Base-by-base conservation (phyloP, 106 monocot genomes). In the Allium fistulosum region DNA sequence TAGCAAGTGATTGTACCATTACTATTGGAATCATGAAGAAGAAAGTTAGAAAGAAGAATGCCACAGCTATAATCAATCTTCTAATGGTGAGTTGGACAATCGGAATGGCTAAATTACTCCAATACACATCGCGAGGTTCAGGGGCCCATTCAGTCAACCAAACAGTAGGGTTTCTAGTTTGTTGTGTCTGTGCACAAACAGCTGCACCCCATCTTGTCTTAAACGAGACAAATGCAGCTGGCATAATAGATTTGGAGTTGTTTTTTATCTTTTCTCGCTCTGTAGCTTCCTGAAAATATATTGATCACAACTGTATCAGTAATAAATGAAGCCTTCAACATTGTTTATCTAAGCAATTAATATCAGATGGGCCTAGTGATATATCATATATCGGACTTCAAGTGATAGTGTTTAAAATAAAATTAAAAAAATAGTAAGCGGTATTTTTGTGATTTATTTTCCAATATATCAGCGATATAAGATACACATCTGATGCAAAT, bases 91-190 rank as follows among this genome's bases (percentile, higher is more conserved):
- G 90, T 18, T 48, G 72, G 37, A 90, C 80, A 69, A 90, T 70
- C 17, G 90, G 90, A 61, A 90, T 86, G 2, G 90, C 78, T 51
- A 90, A 73, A 70, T 90, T 90, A 15, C 48, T 22, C 90, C 90
- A 90, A 70, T 90, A 90, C 7, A 90, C 76, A 79, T 90, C 90
- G 62, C 81, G 85, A 58, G 90, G 90, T 57, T 90, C 90, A 47
- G 90, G 83, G 57, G 90, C 85, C 90, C 90, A 90, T 50, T 83
- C 85, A 51, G 90, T 90, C 65, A 90, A 67, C 90, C 90, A 90
- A 22, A 71, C 10, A 45, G 85, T 81, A 61, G 90, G 90, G 71
- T 90, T 83, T 71, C 85, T 80, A 5, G 78, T 78, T 73, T 90
- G 90, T 63, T 90, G 85, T 47, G 90, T 90, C 73, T 90, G 90